Conservation (phyloP, 768 basidiomycete genomes). For the Mycena leptocephala region DNA sequence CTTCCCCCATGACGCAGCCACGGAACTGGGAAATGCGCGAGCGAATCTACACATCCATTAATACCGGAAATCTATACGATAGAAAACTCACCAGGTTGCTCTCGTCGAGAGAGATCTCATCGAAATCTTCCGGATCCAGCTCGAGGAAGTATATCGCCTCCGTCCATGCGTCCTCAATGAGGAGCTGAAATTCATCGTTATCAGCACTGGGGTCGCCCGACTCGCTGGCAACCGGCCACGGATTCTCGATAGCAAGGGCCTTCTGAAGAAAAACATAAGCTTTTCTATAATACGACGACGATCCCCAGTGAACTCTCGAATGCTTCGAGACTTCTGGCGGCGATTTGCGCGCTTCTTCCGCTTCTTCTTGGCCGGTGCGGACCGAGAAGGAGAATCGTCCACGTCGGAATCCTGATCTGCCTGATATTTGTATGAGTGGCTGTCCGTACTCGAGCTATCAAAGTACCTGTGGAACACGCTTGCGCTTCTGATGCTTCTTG, state of each 20-base stretch:
- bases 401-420: not conserved
- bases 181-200: not conserved
- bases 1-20: not conserved
- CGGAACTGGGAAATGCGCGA: constrained; percentile 5
- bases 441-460: too few species aligned
- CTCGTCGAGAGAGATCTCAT: not conserved
- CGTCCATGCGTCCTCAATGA: not conserved
- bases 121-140: not conserved
- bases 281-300: not conserved
- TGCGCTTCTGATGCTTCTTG: not conserved
- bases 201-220: not conserved
- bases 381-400: not conserved
- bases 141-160: not conserved
- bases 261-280: not conserved
- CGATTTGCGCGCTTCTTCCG: not conserved
- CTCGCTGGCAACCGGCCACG: not conserved
- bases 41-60: not conserved
- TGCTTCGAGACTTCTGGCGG: not conserved
- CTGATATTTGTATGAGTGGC: too few species aligned
- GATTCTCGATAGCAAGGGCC: not conserved
- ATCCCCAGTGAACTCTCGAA: not conserved
- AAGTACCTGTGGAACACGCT: not conserved
- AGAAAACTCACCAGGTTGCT: not conserved
- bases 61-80: not conserved
- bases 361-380: too few species aligned